phyloP scores from a whole-genome alignment of 2,329 filamentous ascomycete species.

The Amphichorda felina region DNA sequence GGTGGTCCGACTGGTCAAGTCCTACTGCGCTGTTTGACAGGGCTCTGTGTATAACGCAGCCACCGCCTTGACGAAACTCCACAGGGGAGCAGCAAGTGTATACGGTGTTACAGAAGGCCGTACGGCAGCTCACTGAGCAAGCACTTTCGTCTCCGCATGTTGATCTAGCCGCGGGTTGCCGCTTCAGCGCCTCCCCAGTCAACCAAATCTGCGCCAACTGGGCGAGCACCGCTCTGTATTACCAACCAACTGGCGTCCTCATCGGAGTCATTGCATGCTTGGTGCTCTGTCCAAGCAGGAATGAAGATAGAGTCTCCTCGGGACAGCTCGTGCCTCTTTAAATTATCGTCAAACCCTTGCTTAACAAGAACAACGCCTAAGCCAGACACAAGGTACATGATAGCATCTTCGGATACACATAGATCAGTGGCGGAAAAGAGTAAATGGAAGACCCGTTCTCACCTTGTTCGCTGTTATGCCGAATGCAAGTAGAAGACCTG shows the following conservation, averaged over 20 bases:
- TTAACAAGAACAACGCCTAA: conserved; percentile 47
- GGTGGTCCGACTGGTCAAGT: conserved; percentile 16
- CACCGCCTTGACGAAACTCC: too few species aligned
- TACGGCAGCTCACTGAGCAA: too few species aligned
- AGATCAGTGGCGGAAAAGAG: not conserved
- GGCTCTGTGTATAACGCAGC: too few species aligned
- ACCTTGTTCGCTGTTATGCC: conserved; percentile 61
- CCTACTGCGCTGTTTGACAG: conserved; percentile 9
- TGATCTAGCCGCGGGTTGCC: conserved; percentile 8
- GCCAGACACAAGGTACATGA: conserved; percentile 54
- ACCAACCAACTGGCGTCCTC: conserved; percentile 47
- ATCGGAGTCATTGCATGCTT: conserved; percentile 51
- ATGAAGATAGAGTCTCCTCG: conserved; percentile 61
- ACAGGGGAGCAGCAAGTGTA: too few species aligned
- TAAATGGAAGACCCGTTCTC: too few species aligned
- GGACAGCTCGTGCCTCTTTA: conserved; percentile 41
- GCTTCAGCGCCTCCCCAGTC: conserved; percentile 46
- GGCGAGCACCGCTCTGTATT: conserved; percentile 46
- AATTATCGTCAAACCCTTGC: conserved; percentile 35
- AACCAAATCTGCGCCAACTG: conserved; percentile 49
- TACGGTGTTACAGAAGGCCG: too few species aligned
- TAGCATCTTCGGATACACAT: conserved; percentile 37
- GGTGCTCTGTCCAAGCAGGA: conserved; percentile 59
- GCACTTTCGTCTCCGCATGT: too few species aligned
- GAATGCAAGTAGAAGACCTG: conserved; percentile 47